Evolutionary conservation across 2,329 filamentous ascomycete species (phyloP).

Genomic region (Ascosphaera pollenicola): DNA sequence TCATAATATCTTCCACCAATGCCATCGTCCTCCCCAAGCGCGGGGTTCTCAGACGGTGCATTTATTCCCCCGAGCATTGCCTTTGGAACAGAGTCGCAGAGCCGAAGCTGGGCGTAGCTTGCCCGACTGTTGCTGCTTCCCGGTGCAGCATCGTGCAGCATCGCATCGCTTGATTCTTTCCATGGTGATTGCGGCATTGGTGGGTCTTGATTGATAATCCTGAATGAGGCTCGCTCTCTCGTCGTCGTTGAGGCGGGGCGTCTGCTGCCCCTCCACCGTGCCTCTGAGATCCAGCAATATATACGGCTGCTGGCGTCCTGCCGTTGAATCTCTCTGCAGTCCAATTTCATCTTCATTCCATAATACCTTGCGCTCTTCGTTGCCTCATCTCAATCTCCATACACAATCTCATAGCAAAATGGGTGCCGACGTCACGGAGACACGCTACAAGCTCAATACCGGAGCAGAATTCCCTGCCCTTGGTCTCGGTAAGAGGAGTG

Average conservation of each 20-base stretch:
- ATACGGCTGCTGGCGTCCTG: background rate
- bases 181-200: background rate
- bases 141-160: too few relatives aligned
- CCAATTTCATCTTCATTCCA: background rate
- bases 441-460: constrained; percentile 40
- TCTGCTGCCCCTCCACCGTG: background rate
- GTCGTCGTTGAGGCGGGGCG: background rate
- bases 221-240: background rate
- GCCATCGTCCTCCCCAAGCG: background rate
- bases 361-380: background rate
- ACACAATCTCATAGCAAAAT: background rate
- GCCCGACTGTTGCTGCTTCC: background rate
- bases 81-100: background rate
- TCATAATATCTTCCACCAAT: background rate
- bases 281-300: background rate
- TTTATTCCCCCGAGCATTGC: background rate
- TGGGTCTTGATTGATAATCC: background rate
- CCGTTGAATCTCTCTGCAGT: background rate
- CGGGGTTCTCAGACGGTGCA: background rate
- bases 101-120: background rate
- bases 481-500: constrained; percentile 30
- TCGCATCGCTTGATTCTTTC: too few relatives aligned
- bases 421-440: constrained; percentile 16
- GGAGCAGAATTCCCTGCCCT: constrained; percentile 40
- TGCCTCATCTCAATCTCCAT: background rate